Conservation (phyloP, 441 rosid species). For the Brassica hybrid region DNA sequence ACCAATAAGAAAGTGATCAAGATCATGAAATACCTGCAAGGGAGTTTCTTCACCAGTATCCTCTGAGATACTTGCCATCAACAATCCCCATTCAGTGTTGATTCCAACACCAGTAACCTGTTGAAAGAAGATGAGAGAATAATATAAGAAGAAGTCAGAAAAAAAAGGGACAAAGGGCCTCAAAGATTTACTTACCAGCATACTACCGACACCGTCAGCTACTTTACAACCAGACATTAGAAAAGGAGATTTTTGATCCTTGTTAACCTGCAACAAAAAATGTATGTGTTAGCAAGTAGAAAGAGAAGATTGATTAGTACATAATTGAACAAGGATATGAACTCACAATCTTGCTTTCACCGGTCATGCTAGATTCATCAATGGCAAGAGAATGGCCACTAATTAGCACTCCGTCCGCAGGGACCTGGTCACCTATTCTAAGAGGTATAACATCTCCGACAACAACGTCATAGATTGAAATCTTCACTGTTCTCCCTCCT, state of each 20-base stretch:
- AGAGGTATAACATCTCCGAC: constrained; percentile 98
- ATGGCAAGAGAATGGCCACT: constrained; percentile 94
- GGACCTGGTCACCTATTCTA: constrained; percentile 98
- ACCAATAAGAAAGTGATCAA: constrained; percentile 10
- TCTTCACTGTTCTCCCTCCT: constrained; percentile 84
- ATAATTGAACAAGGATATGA: constrained; percentile 20
- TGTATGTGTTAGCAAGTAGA: constrained; percentile 33
- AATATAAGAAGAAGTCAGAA: neutral
- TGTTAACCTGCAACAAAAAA: constrained; percentile 66
- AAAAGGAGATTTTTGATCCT: constrained; percentile 91
- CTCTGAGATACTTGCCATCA: constrained; percentile 99
- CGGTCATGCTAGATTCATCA: constrained; percentile 99
- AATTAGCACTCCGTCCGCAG: constrained; percentile 95
- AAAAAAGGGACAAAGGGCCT: neutral
- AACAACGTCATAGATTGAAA: constrained; percentile 93
- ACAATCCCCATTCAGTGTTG: constrained; percentile 97
- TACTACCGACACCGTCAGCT: constrained; percentile 95
- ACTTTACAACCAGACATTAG: constrained; percentile 99
- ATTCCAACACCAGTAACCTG: constrained; percentile 99
- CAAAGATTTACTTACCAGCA: constrained; percentile 82
- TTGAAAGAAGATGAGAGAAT: constrained; percentile 30
- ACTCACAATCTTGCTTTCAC: constrained; percentile 97
- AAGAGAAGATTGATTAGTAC: constrained; percentile 6
- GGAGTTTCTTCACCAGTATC: constrained; percentile 99
- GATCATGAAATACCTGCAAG: constrained; percentile 74